Conservation (phyloP, 345 rosid genomes). For the Arabidopsis thaliana region TAIR10.1 NC_003076.8:20931001-20931500, state of each 20-base stretch:
- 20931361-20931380: neutral
- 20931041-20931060: neutral
- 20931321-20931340: neutral
- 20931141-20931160: neutral
- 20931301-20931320: neutral
- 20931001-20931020: neutral
- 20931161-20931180: conserved; percentile 11
- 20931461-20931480: neutral
- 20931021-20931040: neutral
- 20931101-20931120: neutral
- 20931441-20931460: neutral
- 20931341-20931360: neutral
- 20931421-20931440: neutral
- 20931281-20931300: neutral
- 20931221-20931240: neutral
- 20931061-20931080: neutral
- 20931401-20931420: conserved; percentile 27
- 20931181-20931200: neutral
- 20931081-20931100: neutral
- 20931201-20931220: neutral
- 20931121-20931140: neutral
- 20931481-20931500: neutral
- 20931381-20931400: neutral
- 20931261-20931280: conserved; percentile 18
- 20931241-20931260: neutral